Evolutionary conservation across 208 protist species (phyloP).

Genomic region (Wallacemonas sp.): DNA sequence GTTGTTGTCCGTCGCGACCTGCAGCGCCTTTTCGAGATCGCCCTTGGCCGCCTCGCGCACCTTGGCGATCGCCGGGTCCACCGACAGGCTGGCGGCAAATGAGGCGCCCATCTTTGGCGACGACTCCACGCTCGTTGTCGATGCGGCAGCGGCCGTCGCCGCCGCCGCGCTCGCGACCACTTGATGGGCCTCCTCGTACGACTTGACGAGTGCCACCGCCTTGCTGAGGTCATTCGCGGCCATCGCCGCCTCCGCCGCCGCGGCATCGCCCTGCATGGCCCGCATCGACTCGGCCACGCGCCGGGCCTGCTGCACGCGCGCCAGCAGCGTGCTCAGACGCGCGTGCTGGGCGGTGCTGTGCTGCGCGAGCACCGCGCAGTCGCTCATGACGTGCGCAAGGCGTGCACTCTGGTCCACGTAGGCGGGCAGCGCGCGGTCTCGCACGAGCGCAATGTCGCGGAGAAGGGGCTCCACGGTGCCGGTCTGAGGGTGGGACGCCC

Average conservation of each 20-base stretch:
- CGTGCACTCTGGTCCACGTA: conserved; percentile 47
- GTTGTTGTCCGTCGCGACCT: conserved; percentile 31
- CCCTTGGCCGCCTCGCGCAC: conserved; percentile 34
- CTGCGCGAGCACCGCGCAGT: conserved; percentile 56
- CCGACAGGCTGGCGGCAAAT: too few relatives aligned
- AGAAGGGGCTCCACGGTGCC: conserved; percentile 28
- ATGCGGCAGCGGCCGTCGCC: background rate
- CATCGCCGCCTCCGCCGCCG: conserved; percentile 32
- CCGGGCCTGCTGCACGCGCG: conserved; percentile 55
- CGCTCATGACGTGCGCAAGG: conserved; percentile 47
- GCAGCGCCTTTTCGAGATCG: conserved; percentile 36
- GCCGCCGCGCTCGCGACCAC: conserved; percentile 24
- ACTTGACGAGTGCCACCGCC: conserved; percentile 53
- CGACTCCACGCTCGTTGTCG: background rate
- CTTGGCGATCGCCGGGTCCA: conserved; percentile 26
- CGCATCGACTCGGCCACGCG: conserved; percentile 50
- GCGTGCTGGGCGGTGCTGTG: conserved; percentile 51
- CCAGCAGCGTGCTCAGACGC: conserved; percentile 47
- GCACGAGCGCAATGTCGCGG: conserved; percentile 44
- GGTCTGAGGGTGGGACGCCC: conserved; percentile 18
- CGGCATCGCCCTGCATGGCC: conserved; percentile 46
- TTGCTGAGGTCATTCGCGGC: conserved; percentile 46
- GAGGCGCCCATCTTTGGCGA: too few relatives aligned
- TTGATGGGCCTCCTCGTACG: conserved; percentile 62
- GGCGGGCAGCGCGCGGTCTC: conserved; percentile 43